phyloP scores from a whole-genome alignment of 257 asterid species.

The Salvia hispanica region DNA sequence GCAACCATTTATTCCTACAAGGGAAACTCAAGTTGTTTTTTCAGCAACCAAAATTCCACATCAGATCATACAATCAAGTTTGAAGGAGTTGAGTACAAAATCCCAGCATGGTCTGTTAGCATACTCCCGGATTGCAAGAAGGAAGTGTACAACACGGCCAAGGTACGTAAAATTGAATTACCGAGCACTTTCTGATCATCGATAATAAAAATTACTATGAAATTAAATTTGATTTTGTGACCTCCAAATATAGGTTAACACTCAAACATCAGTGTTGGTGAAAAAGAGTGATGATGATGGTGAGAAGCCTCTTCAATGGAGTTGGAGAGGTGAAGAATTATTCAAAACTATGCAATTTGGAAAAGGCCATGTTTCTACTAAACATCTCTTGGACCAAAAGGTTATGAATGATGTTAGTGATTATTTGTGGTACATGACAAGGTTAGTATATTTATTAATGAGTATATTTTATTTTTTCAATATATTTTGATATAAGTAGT shows the following conservation, averaged over 20 bases:
- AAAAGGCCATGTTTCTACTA: slow-evolving; percentile 25
- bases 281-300: slow-evolving; percentile 39
- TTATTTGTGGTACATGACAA: slow-evolving; percentile 89
- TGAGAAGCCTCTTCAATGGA: slow-evolving; percentile 54
- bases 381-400: slow-evolving; percentile 34
- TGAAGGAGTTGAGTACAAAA: slow-evolving; percentile 39
- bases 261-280: slow-evolving; percentile 58
- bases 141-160: slow-evolving; percentile 73
- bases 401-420: slow-evolving; percentile 45
- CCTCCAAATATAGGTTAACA: slow-evolving; percentile 43
- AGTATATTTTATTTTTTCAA: not conserved
- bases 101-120: slow-evolving; percentile 91
- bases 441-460: slow-evolving; percentile 31
- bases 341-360: slow-evolving; percentile 31
- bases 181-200: too few relatives aligned
- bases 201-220: too few relatives aligned
- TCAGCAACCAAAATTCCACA: slow-evolving; percentile 50
- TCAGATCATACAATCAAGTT: slow-evolving; percentile 44
- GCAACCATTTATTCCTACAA: slow-evolving; percentile 40
- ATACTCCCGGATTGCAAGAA: slow-evolving; percentile 74
- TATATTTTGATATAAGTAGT: not conserved
- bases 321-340: slow-evolving; percentile 51
- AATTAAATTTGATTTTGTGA: not conserved
- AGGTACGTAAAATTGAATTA: slow-evolving; percentile 31
- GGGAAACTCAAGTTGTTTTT: slow-evolving; percentile 55